Base-by-base conservation (phyloP, 2,329 filamentous ascomycete genomes). In the Karstenula rhodostoma region DNA sequence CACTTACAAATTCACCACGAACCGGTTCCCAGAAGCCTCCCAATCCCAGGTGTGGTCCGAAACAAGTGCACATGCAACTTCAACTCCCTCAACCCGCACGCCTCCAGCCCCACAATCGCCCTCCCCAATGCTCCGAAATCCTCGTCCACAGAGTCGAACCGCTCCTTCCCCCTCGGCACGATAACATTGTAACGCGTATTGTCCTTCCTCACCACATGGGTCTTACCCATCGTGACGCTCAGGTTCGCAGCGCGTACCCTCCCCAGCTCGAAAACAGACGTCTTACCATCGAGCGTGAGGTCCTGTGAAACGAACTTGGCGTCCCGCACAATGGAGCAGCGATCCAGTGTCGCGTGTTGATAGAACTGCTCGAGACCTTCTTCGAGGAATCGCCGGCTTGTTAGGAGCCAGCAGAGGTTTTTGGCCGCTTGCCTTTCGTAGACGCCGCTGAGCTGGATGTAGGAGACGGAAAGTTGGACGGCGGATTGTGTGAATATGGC, bases 331-430 rank as follows among this genome's bases (percentile, higher is more conserved):
- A 51, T 33, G 25, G 15, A 32, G 27, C 33, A 29, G 4, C 3
- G 8, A 3, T 33, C 2, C 5, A 52, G 56, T 47, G 22, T 51
- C 25, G 56, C 56, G 22, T 52, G 56, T 13, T 8, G 22, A 33
- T 58, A 58, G 56, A 58, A 52, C 22, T 51, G 47, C 9, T 58
- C 47, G 35, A 58, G 56, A 12, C 47, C 56, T 52, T 52, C 56
- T 10, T 33, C 32, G 3, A 58, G 56, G 25, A 52, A 4, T 29
- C 8, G 27, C 27, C 47, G 56, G 27, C 32, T 51, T 23, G 56
- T 52, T 9, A 52, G 35, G 5, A 58, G 35, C 56, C 56, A 58
- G 35, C 35, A 13, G 7, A 58, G n/a, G 22, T 58, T 42, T 23
- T 44, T 7, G 15, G 12, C 7, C 23, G 25, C 22, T 25, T 9